A percentile compares a stretch with the other conserved stretches of the same genome.
phyloP scores from a whole-genome alignment of 306 rosid genomes.

The Malus sieversii region DNA sequence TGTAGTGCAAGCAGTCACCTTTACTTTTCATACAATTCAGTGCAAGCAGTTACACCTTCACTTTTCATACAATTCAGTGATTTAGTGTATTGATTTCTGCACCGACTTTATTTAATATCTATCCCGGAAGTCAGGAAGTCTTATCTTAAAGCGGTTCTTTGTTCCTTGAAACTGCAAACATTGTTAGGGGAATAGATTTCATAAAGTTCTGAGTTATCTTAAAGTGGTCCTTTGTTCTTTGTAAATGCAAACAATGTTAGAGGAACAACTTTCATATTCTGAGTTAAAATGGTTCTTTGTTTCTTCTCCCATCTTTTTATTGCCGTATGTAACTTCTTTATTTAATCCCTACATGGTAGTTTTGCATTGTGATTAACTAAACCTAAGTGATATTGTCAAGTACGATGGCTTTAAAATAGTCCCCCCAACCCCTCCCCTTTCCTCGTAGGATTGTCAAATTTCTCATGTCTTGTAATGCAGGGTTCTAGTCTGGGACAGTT shows the following conservation, averaged over 20 bases:
- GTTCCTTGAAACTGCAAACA: background rate
- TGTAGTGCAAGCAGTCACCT: background rate
- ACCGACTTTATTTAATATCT: background rate
- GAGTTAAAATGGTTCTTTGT: background rate
- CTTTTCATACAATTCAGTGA: background rate
- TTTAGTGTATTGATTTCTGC: background rate
- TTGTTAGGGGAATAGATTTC: background rate
- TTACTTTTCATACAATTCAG: background rate
- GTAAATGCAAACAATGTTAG: background rate
- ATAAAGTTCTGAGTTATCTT: background rate
- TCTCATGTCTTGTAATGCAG: constrained; percentile 27
- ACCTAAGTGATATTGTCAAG: background rate
- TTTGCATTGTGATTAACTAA: background rate
- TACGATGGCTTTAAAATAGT: background rate
- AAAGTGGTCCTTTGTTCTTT: background rate
- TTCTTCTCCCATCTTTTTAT: background rate
- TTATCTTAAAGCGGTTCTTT: background rate
- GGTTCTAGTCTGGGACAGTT: constrained; percentile 96
- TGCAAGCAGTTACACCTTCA: background rate
- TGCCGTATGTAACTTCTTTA: background rate
- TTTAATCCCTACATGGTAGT: background rate
- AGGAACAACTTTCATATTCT: background rate
- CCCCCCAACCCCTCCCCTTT: background rate
- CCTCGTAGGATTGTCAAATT: background rate
- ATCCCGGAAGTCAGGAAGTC: background rate